phyloP scores from a whole-genome alignment of 305 asterid genomes.

The Solanum hybrid region DNA sequence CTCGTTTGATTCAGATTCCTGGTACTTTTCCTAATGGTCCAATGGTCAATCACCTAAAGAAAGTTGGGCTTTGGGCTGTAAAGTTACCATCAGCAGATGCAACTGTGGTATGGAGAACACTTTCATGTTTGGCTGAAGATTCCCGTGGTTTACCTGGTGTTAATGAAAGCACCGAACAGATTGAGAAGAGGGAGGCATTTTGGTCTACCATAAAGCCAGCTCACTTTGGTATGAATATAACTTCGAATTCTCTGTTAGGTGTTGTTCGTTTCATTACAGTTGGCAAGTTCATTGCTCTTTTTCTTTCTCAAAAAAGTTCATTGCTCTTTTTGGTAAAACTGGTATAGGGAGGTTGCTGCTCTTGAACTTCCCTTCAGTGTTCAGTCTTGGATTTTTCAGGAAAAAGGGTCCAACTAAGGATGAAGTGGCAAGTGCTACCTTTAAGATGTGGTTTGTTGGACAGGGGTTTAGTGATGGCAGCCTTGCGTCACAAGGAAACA shows the following conservation, averaged over 20 bases:
- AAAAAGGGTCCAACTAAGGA: conserved; percentile 82
- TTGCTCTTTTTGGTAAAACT: conserved; percentile 33
- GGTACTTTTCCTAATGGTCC: conserved; percentile 56
- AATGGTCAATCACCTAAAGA: conserved; percentile 54
- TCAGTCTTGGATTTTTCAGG: conserved; percentile 58
- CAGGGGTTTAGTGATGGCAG: conserved; percentile 48
- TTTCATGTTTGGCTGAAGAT: conserved; percentile 37
- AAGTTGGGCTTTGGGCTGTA: conserved; percentile 64
- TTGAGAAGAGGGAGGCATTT: conserved; percentile 44
- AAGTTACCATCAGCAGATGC: conserved; percentile 83
- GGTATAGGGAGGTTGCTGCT: conserved; percentile 67
- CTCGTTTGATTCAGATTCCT: conserved; percentile 45
- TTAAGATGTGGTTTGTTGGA: conserved; percentile 91
- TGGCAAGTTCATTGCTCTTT: conserved; percentile 27
- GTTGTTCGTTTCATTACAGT: conserved; percentile 39
- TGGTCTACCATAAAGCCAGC: conserved; percentile 76
- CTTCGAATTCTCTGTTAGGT: conserved; percentile 43
- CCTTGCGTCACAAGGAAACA: conserved; percentile 30
- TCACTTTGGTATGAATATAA: conserved; percentile 68
- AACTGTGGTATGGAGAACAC: conserved; percentile 59
- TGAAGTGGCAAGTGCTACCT: conserved; percentile 61
- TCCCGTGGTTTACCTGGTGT: conserved; percentile 65
- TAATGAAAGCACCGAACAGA: conserved; percentile 39
- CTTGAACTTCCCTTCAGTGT: conserved; percentile 51
- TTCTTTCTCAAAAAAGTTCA: background rate